Conservation (phyloP, 2,329 filamentous ascomycete species). For the Sclerotinia spermophila region DNA sequence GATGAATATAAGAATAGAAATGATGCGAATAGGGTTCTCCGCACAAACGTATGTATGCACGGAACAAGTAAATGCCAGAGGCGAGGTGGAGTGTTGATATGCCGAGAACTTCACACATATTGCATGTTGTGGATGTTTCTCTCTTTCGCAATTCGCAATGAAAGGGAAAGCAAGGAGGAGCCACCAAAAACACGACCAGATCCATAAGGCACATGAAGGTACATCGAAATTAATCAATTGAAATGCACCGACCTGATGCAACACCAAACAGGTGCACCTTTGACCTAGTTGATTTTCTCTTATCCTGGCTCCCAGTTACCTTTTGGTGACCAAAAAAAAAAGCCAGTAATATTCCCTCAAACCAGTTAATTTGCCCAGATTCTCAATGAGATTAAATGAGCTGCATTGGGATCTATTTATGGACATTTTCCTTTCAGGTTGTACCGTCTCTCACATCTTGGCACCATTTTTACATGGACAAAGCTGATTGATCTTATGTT, state of each 20-base stretch:
- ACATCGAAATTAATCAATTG: conserved; percentile 4
- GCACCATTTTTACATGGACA: background rate
- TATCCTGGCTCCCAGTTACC: background rate
- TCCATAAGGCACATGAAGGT: background rate
- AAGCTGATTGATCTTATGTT: conserved; percentile 15
- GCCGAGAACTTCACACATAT: background rate
- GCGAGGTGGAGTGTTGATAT: background rate
- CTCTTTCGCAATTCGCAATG: background rate
- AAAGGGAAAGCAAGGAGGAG: background rate
- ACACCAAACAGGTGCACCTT: background rate
- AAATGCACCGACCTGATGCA: background rate
- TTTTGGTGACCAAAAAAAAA: background rate
- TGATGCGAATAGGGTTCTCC: conserved; percentile 9
- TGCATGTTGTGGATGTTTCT: background rate
- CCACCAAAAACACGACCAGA: background rate
- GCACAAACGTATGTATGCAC: conserved; percentile 7
- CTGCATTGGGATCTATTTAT: conserved; percentile 18
- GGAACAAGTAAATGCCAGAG: background rate
- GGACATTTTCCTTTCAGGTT: background rate
- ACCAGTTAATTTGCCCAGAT: conserved; percentile 7
- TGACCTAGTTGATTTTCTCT: background rate
- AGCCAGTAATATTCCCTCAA: background rate
- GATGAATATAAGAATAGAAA: conserved; percentile 11
- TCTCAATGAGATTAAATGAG: conserved; percentile 12
- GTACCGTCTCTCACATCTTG: background rate